Conservation (phyloP, 139 green algal genomes). For the Tetraselmis chui region DNA sequence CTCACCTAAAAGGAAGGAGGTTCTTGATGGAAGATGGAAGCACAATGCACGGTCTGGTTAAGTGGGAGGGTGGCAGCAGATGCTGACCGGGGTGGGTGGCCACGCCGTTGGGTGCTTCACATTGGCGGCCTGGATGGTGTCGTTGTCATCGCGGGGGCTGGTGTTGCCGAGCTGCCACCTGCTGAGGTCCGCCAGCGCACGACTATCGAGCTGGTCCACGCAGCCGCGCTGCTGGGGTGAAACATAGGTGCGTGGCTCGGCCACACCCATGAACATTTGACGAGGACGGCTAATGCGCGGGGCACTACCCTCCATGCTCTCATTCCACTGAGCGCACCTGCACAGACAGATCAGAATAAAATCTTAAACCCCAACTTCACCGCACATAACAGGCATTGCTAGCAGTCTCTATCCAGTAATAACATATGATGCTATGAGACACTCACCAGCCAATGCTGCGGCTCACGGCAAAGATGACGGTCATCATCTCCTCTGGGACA, state of each 20-base stretch:
- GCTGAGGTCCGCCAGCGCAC: not conserved
- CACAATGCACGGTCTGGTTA: too few species aligned
- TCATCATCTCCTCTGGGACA: constrained; percentile 59
- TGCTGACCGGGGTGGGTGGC: not conserved
- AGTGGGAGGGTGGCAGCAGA: too few species aligned
- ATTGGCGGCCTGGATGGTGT: not conserved
- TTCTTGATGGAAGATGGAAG: not conserved
- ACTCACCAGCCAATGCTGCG: constrained; percentile 63
- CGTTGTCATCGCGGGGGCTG: not conserved
- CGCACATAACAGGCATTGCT: too few species aligned
- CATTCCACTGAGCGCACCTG: not conserved
- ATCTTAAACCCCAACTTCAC: too few species aligned
- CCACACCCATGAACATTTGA: constrained; percentile 2
- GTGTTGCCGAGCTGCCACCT: not conserved
- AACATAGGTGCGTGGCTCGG: not conserved
- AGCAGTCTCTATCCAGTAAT: too few species aligned
- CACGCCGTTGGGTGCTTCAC: not conserved
- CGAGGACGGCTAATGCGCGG: constrained; percentile 14
- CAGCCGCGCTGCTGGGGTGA: not conserved
- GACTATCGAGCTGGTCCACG: not conserved
- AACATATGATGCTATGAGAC: too few species aligned
- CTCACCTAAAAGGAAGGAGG: not conserved
- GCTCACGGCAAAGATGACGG: constrained; percentile 65
- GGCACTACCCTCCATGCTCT: not conserved
- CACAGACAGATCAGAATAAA: not conserved